Conservation (phyloP, 805 yeast species). For the Saccharomycopsis fermentans region DNA sequence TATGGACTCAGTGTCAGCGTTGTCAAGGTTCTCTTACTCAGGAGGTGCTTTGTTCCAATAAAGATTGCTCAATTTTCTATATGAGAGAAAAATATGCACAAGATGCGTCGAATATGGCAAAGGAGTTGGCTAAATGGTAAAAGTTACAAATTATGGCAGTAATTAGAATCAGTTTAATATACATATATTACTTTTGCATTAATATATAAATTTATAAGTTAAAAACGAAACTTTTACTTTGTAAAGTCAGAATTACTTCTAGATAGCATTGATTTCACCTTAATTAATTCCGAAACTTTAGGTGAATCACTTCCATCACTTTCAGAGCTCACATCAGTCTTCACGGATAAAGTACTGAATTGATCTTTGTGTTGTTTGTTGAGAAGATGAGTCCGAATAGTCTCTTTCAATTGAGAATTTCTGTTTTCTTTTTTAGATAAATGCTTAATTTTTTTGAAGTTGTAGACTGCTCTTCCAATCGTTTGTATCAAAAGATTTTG, state of each 20-base stretch:
- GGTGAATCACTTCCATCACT: slow-evolving; percentile 8
- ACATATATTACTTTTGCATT: neutral
- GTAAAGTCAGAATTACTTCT: neutral
- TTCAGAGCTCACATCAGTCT: neutral
- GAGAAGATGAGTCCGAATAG: neutral
- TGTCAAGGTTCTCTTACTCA: slow-evolving; percentile 95
- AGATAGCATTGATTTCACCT: slow-evolving; percentile 3
- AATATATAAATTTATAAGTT: too few relatives aligned
- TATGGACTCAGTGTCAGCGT: slow-evolving; percentile 98
- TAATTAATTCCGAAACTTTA: slow-evolving; percentile 15
- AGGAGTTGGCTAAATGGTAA: slow-evolving; percentile 34
- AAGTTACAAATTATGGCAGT: neutral
- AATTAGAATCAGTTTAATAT: neutral
- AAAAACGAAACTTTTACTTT: too few relatives aligned
- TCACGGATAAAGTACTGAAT: neutral
- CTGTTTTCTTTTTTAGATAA: slow-evolving; percentile 6
- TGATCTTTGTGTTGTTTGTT: neutral
- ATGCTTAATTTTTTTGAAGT: slow-evolving; percentile 22
- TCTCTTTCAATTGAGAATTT: neutral
- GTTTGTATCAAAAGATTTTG: slow-evolving; percentile 78
- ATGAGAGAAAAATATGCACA: slow-evolving; percentile 87
- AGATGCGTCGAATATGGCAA: slow-evolving; percentile 47
- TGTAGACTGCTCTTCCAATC: slow-evolving; percentile 72
- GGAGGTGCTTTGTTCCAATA: slow-evolving; percentile 89
- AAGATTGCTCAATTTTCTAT: slow-evolving; percentile 95